phyloP scores from a whole-genome alignment of 768 basidiomycete species.

The Phylloporus rhodoxanthus region DNA sequence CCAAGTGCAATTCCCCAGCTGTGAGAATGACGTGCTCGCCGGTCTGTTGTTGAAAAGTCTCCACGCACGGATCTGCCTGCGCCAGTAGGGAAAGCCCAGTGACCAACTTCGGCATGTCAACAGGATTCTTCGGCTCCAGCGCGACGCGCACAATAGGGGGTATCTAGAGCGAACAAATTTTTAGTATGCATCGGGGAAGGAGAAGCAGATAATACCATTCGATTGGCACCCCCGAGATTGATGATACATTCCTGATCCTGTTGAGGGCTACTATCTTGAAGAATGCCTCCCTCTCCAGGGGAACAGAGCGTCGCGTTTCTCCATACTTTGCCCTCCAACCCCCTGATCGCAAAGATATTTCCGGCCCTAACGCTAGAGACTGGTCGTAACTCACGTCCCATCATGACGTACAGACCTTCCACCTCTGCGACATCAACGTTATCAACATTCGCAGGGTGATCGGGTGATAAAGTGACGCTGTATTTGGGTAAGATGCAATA shows the following conservation, averaged over 20 bases:
- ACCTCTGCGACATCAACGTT: slow-evolving; percentile 59
- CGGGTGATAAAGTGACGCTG: slow-evolving; percentile 51
- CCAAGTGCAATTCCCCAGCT: slow-evolving; percentile 92
- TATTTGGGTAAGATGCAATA: slow-evolving; percentile 87
- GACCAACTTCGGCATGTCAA: slow-evolving; percentile 86
- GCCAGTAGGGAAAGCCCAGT: slow-evolving; percentile 82
- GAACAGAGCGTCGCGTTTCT: slow-evolving; percentile 87
- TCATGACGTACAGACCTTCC: slow-evolving; percentile 87
- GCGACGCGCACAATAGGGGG: slow-evolving; percentile 95
- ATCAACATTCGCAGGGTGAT: slow-evolving; percentile 62
- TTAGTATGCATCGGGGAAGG: neutral
- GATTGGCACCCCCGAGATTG: slow-evolving; percentile 71
- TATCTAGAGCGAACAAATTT: slow-evolving; percentile 39
- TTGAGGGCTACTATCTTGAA: slow-evolving; percentile 26
- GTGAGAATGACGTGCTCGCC: slow-evolving; percentile 96
- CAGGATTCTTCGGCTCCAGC: slow-evolving; percentile 74
- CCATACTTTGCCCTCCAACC: slow-evolving; percentile 85
- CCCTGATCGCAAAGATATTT: slow-evolving; percentile 89
- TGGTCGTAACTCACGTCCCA: slow-evolving; percentile 90
- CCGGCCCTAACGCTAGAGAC: slow-evolving; percentile 83
- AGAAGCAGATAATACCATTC: slow-evolving; percentile 41
- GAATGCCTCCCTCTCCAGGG: slow-evolving; percentile 43
- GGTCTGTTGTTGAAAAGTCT: slow-evolving; percentile 94
- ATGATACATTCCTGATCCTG: slow-evolving; percentile 52
- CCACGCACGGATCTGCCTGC: slow-evolving; percentile 95